Conservation (phyloP, 768 basidiomycete species). For the Rhodosporidiobolus sp. region DNA sequence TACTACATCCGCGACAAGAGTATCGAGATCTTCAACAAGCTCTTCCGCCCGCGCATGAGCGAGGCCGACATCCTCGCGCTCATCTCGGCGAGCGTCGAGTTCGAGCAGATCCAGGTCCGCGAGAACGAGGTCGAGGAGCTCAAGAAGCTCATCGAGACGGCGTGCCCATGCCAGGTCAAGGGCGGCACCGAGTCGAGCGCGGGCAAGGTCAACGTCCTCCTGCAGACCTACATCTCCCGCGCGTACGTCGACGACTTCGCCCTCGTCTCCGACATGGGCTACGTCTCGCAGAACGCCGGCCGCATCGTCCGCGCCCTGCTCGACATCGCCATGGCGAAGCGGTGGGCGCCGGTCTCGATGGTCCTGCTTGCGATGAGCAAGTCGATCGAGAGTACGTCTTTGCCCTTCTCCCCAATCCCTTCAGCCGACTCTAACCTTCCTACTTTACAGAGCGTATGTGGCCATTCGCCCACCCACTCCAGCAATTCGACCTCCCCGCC, state of each 20-base stretch:
- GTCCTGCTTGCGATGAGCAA: slow-evolving; percentile 89
- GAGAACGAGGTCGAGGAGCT: slow-evolving; percentile 86
- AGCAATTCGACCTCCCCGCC: slow-evolving; percentile 69
- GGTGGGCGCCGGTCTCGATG: slow-evolving; percentile 78
- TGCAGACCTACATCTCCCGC: slow-evolving; percentile 84
- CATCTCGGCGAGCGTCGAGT: slow-evolving; percentile 91
- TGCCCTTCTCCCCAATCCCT: neutral
- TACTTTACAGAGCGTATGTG: slow-evolving; percentile 76
- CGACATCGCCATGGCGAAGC: slow-evolving; percentile 87
- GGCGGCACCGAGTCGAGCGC: slow-evolving; percentile 63
- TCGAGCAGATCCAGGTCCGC: slow-evolving; percentile 88
- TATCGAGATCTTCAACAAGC: slow-evolving; percentile 77
- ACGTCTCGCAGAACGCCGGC: slow-evolving; percentile 89
- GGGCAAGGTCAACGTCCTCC: slow-evolving; percentile 90
- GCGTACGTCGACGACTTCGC: slow-evolving; percentile 88
- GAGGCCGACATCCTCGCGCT: slow-evolving; percentile 87
- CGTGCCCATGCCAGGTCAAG: slow-evolving; percentile 75
- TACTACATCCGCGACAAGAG: slow-evolving; percentile 87
- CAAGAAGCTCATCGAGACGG: slow-evolving; percentile 61
- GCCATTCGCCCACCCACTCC: slow-evolving; percentile 88
- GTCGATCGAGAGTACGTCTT: slow-evolving; percentile 42
- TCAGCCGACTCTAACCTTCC: slow-evolving; percentile 61
- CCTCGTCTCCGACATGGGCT: slow-evolving; percentile 88
- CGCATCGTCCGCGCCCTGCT: slow-evolving; percentile 91
- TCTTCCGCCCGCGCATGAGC: slow-evolving; percentile 76